phyloP scores from a whole-genome alignment of 2,329 filamentous ascomycete species.

The Elsinoe ampelina region DNA sequence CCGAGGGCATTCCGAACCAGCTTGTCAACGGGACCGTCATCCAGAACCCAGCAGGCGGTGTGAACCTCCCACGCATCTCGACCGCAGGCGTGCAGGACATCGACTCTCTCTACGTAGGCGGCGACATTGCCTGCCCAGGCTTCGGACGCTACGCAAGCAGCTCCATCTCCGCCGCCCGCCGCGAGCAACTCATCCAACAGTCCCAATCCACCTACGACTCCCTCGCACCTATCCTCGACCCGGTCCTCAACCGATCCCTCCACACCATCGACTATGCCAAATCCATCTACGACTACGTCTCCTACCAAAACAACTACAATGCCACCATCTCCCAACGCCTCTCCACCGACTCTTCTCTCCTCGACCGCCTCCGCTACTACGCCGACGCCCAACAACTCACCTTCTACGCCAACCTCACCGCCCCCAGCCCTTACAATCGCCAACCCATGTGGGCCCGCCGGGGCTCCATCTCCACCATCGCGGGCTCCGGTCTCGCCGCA shows the following conservation, averaged over 20 bases:
- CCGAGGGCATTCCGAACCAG: constrained; percentile 25
- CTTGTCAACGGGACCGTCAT: constrained; percentile 29
- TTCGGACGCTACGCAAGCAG: constrained; percentile 34
- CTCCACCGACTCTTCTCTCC: constrained; percentile 24
- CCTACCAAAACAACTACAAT: constrained; percentile 47
- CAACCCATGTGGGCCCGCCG: constrained; percentile 16
- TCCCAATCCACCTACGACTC: constrained; percentile 41
- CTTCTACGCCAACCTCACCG: constrained; percentile 37
- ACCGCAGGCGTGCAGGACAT: constrained; percentile 39
- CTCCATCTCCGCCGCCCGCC: constrained; percentile 28
- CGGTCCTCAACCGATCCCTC: constrained; percentile 29
- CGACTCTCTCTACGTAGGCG: constrained; percentile 42
- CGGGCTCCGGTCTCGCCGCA: constrained; percentile 29
- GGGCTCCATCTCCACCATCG: constrained; percentile 31
- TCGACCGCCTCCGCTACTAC: constrained; percentile 31
- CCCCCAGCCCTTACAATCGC: constrained; percentile 23
- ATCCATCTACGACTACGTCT: constrained; percentile 47
- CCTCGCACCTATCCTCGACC: constrained; percentile 35
- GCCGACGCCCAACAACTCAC: constrained; percentile 40
- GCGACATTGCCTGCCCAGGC: constrained; percentile 26
- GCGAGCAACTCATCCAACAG: constrained; percentile 32
- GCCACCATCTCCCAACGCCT: constrained; percentile 26
- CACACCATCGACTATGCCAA: constrained; percentile 46
- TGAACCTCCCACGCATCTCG: constrained; percentile 48
- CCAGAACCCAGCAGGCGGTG: constrained; percentile 44